These are phyloP conservation scores for Aspergillus sp. DNA, from an alignment of 2,329 filamentous ascomycete genomes.

Conservation along the genomic window DNA sequence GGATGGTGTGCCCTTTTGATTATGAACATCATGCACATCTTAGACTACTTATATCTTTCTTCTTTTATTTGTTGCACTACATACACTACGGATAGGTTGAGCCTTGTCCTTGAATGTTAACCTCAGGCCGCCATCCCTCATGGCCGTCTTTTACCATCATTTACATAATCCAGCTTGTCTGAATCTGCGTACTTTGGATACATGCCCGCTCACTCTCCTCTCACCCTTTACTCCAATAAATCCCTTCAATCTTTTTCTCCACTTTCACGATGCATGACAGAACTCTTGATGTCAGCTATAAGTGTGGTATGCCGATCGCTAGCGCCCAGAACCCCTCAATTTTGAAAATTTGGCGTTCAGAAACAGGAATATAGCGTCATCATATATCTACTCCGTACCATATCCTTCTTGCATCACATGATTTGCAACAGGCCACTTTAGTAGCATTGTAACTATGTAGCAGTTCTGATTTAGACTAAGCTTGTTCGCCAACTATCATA, in stretches of 20 bases:
- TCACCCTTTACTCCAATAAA: neutral
- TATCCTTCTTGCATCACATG: neutral
- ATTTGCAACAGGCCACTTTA: too few species aligned
- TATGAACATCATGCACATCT: slow-evolving; percentile 11
- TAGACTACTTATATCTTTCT: slow-evolving; percentile 5
- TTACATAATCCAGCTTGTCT: neutral
- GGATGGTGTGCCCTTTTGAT: slow-evolving; percentile 4
- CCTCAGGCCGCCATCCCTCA: neutral
- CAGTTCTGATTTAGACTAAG: too few species aligned
- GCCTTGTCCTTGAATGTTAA: slow-evolving; percentile 5
- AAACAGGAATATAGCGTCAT: neutral
- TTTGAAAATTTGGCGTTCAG: neutral
- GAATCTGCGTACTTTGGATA: neutral
- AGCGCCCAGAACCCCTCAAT: neutral
- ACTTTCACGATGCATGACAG: slow-evolving; percentile 2
- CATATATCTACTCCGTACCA: neutral
- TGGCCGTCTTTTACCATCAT: neutral
- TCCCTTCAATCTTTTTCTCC: neutral
- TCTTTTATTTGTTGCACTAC: neutral
- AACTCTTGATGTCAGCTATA: neutral
- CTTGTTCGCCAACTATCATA: too few species aligned
- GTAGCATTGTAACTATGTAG: too few species aligned
- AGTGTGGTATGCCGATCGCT: neutral
- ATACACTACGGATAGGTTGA: slow-evolving; percentile 7
- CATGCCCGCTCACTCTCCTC: neutral